These are phyloP conservation scores for Ophiobolus disseminans DNA, from an alignment of 2,329 filamentous ascomycete species.

Conservation along the genomic window DNA sequence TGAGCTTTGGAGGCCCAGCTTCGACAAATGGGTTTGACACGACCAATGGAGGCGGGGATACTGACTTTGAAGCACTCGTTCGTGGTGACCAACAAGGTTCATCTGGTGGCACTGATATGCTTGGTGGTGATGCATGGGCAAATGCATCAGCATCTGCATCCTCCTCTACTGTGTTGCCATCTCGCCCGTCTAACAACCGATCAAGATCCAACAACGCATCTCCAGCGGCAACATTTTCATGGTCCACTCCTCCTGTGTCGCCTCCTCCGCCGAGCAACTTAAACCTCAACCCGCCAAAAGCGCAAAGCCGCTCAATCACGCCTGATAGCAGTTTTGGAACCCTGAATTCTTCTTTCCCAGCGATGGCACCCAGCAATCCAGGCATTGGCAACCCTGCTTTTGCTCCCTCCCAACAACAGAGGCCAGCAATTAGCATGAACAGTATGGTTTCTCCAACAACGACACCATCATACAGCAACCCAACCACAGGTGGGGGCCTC, in stretches of 20 bases:
- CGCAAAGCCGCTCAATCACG: slow-evolving; percentile 56
- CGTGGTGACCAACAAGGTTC: slow-evolving; percentile 69
- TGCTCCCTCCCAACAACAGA: slow-evolving; percentile 50
- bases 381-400: slow-evolving; percentile 43
- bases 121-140: slow-evolving; percentile 54
- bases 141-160: slow-evolving; percentile 42
- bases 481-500: slow-evolving; percentile 25
- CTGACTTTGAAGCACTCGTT: slow-evolving; percentile 89
- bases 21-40: slow-evolving; percentile 65
- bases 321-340: slow-evolving; percentile 58
- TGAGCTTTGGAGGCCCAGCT: slow-evolving; percentile 66
- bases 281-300: slow-evolving; percentile 32
- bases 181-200: slow-evolving; percentile 35
- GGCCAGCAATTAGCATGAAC: slow-evolving; percentile 43
- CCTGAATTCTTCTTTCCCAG: slow-evolving; percentile 46
- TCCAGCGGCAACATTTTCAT: slow-evolving; percentile 54
- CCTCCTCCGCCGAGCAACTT: slow-evolving; percentile 44
- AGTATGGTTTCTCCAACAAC: slow-evolving; percentile 36
- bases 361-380: slow-evolving; percentile 45
- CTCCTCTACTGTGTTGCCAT: slow-evolving; percentile 41
- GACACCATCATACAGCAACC: slow-evolving; percentile 33
- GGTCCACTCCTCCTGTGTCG: slow-evolving; percentile 51
- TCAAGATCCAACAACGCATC: slow-evolving; percentile 35
- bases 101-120: slow-evolving; percentile 46
- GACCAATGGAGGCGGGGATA: slow-evolving; percentile 64